A percentile compares a stretch with the other conserved stretches of the same genome.
These are phyloP conservation scores for Gigaspora rosea DNA, from an alignment of 192 early-diverging fungal genomes.

Conservation along the genomic window DNA sequence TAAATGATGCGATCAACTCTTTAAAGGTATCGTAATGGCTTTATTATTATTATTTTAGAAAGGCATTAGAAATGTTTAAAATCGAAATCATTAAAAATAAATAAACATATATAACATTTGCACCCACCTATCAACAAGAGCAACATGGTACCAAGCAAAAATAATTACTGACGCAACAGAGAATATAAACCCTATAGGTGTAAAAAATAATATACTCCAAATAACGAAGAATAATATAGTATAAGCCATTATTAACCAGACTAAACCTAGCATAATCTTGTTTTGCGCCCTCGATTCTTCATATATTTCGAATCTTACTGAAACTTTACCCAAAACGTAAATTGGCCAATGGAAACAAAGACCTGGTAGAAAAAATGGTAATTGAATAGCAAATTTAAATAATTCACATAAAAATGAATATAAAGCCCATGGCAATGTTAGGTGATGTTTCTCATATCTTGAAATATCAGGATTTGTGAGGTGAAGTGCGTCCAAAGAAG, in stretches of 20 bases:
- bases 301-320: conserved; percentile 44
- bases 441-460: conserved; percentile 40
- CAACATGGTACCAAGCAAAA: conserved; percentile 51
- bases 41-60: neutral
- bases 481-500: conserved; percentile 31
- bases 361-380: conserved; percentile 48
- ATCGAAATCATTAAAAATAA: neutral
- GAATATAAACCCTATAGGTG: conserved; percentile 39
- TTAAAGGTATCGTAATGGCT: conserved; percentile 33
- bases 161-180: conserved; percentile 32
- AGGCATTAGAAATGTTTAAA: neutral
- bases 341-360: conserved; percentile 45
- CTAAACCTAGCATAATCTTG: conserved; percentile 47
- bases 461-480: conserved; percentile 43
- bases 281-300: conserved; percentile 51
- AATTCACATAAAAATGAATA: conserved; percentile 35
- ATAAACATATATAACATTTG: neutral
- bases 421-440: conserved; percentile 34
- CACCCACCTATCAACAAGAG: conserved; percentile 31
- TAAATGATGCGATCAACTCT: conserved; percentile 25
- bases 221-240: conserved; percentile 39
- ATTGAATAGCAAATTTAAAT: conserved; percentile 31
- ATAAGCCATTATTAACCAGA: conserved; percentile 40
- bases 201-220: conserved; percentile 40
- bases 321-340: conserved; percentile 44